Conservation (phyloP, 2,329 filamentous ascomycete species). For the Diaporthe longicolla region DNA sequence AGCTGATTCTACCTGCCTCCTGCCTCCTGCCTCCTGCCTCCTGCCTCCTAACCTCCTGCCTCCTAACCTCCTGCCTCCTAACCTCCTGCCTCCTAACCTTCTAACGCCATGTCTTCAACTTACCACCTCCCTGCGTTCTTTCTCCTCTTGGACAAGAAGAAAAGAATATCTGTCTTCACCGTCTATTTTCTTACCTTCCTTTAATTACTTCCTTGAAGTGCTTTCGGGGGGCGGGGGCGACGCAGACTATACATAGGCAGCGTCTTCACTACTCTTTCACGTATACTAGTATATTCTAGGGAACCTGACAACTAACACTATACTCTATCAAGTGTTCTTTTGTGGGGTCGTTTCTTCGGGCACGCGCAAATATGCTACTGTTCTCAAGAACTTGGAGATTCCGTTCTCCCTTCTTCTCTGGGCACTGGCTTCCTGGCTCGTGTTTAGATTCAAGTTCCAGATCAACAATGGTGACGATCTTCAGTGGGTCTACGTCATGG, state of each 20-base stretch:
- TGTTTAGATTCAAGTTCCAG: constrained; percentile 70
- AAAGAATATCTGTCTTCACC: not conserved
- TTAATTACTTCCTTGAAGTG: too few species aligned
- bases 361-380: constrained; percentile 78
- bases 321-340: constrained; percentile 64
- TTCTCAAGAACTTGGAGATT: constrained; percentile 75
- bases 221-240: too few species aligned
- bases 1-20: not conserved
- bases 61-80: too few species aligned
- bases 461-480: constrained; percentile 52
- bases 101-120: too few species aligned
- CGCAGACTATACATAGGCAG: too few species aligned
- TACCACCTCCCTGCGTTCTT: not conserved
- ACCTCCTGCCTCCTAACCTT: too few species aligned
- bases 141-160: not conserved
- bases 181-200: too few species aligned
- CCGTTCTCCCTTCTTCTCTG: constrained; percentile 79
- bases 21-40: not conserved
- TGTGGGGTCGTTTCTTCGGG: constrained; percentile 78
- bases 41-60: not conserved
- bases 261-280: not conserved
- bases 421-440: constrained; percentile 73
- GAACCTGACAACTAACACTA: not conserved
- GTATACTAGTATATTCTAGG: not conserved
- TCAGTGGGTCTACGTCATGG: constrained; percentile 70